phyloP scores from a whole-genome alignment of 345 rosid species.

The Psidium guajava region DNA sequence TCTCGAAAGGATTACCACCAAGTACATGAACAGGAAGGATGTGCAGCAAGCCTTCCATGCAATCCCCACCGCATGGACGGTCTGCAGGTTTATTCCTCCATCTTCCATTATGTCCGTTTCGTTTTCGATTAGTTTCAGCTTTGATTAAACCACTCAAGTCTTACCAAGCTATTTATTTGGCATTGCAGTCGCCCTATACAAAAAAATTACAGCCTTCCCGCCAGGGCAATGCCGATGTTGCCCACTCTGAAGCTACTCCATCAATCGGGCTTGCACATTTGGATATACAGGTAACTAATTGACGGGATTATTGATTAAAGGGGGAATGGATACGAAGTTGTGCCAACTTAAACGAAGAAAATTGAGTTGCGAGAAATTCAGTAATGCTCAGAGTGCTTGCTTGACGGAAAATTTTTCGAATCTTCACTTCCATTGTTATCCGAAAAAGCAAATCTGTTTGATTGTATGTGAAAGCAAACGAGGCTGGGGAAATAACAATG shows the following conservation, averaged over 20 bases:
- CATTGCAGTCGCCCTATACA: not conserved
- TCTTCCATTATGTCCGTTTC: not conserved
- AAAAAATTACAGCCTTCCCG: not conserved
- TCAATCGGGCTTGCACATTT: not conserved
- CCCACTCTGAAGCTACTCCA: not conserved
- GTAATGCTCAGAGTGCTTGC: not conserved
- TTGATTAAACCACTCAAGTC: not conserved
- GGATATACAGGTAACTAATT: not conserved
- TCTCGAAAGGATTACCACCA: not conserved
- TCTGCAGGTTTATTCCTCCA: not conserved
- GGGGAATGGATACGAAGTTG: not conserved
- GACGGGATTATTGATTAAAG: not conserved
- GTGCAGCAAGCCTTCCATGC: not conserved
- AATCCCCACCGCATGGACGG: not conserved
- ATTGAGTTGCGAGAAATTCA: not conserved
- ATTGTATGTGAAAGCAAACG: not conserved
- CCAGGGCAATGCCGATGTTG: not conserved
- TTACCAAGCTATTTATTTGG: not conserved
- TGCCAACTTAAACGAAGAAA: not conserved
- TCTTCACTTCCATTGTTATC: not conserved
- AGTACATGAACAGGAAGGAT: not conserved
- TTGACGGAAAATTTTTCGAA: not conserved
- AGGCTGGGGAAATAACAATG: not conserved
- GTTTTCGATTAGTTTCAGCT: not conserved
- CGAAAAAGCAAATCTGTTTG: not conserved